Evolutionary conservation across 768 basidiomycete genomes (phyloP), one percentile per base, ranked within the genome.

Genomic region (Pulveroboletus ravenelii): DNA sequence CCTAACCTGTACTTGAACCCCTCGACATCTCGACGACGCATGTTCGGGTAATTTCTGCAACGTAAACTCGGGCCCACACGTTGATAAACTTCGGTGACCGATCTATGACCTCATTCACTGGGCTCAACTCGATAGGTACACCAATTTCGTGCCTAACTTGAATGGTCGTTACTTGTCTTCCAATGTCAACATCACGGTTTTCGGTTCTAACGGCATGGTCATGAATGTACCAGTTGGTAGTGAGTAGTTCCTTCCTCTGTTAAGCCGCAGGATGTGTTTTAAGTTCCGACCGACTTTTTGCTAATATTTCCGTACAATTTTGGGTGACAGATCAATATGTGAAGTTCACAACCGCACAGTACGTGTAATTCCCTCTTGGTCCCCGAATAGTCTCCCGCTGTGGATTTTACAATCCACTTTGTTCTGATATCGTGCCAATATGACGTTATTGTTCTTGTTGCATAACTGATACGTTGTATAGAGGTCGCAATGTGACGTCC

Each of bases 171-270:
- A 92, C 65, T 70, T 96, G 41, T 82, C 89, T 1, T 89, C 85
- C 2, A 95, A 95, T 59, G 87, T 81, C 48, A 89, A 94, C 69
- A 89, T 95, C 62, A 92, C 90, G 2, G 62, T 87, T 10, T 54
- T 74, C 14, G 75, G 78, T 58, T 58, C 70, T 36, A 48, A 65
- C 13, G 73, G 71, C 14, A 52, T 69, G 23, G 53, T 51, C 1
- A 63, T 68, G 52, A 75, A 66, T 42, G 68, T 76, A 1, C 76
- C 78, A 0, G 64, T 79, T 36, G 79, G 80, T 18, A 69, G 74
- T 74, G 52, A 50, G 71, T 56, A 7, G 0, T 29, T 8, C 6
- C 6, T 45, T 49, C 27, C 10, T 37, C 13, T 34, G n/a, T 13
- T 12, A 5, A 15, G 23, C 31, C 29, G n/a, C 14, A 8, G n/a